A percentile compares a stretch with the other conserved stretches of the same genome.
Evolutionary conservation across 805 yeast genomes (phyloP).

Genomic region (Saturnispora diversa): DNA sequence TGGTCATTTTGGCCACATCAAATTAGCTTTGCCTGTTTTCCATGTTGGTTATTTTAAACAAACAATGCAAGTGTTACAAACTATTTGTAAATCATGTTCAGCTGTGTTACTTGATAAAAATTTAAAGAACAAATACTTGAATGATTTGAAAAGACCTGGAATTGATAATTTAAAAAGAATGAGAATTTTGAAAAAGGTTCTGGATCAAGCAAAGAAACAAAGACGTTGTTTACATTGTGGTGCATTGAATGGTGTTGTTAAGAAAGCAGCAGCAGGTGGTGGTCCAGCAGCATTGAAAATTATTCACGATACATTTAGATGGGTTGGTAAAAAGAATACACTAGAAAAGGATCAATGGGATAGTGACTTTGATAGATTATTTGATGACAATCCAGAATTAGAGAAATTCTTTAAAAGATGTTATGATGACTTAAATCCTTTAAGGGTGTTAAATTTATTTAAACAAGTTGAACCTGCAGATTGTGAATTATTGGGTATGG

Average conservation of each 20-base stretch:
- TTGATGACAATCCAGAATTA: constrained; percentile 72
- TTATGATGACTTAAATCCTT: constrained; percentile 88
- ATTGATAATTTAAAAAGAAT: constrained; percentile 87
- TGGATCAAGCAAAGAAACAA: constrained; percentile 93
- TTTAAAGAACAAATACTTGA: constrained; percentile 56
- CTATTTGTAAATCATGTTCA: constrained; percentile 87
- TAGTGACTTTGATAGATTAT: constrained; percentile 70
- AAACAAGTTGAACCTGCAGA: constrained; percentile 79
- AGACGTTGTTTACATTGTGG: constrained; percentile 84
- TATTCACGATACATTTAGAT: constrained; percentile 91
- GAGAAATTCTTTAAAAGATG: constrained; percentile 82
- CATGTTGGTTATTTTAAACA: constrained; percentile 96
- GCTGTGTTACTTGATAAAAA: constrained; percentile 65
- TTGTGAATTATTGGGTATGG: constrained; percentile 87
- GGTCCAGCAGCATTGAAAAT: constrained; percentile 92
- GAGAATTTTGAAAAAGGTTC: constrained; percentile 72
- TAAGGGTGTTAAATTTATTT: constrained; percentile 79
- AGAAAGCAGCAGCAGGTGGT: constrained; percentile 87
- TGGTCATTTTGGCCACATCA: constrained; percentile 96
- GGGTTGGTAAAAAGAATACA: constrained; percentile 84
- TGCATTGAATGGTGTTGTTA: constrained; percentile 91
- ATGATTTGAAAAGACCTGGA: constrained; percentile 80
- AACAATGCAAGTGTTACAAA: constrained; percentile 78
- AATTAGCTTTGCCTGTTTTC: constrained; percentile 90
- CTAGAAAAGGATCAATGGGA: constrained; percentile 86